Conservation (phyloP, 2,329 filamentous ascomycete species). For the Ophiostoma triangulosporum region DNA sequence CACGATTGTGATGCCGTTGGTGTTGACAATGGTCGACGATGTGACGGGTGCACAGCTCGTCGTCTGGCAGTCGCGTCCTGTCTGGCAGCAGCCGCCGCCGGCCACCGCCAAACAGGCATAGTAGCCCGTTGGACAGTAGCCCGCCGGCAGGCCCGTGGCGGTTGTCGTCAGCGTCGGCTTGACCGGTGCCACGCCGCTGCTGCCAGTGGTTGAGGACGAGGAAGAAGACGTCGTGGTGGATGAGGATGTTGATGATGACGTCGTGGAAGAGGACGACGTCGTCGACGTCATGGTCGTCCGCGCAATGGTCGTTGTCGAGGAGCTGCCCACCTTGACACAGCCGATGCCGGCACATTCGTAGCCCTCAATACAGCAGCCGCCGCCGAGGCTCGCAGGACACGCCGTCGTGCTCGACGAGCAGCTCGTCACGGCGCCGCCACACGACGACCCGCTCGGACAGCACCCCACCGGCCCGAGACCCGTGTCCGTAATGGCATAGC, state of each 20-base stretch:
- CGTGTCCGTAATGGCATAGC: conserved; percentile 49
- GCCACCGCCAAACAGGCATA: conserved; percentile 81
- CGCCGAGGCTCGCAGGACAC: conserved; percentile 51
- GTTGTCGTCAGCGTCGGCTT: conserved; percentile 30
- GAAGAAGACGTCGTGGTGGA: conserved; percentile 26
- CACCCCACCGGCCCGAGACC: conserved; percentile 59
- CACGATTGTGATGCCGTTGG: conserved; percentile 56
- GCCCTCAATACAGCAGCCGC: conserved; percentile 63
- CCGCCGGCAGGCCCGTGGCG: conserved; percentile 22
- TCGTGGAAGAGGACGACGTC: conserved; percentile 27
- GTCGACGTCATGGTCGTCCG: conserved; percentile 26
- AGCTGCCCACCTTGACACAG: conserved; percentile 33
- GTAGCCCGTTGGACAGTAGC: conserved; percentile 72
- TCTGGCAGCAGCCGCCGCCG: conserved; percentile 75
- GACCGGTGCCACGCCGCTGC: conserved; percentile 30
- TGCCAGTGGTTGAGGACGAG: conserved; percentile 18
- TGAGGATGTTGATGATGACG: conserved; percentile 24
- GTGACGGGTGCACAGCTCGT: conserved; percentile 57
- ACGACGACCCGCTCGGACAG: conserved; percentile 52
- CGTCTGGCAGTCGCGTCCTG: conserved; percentile 70
- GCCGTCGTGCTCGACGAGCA: conserved; percentile 50
- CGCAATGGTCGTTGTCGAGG: conserved; percentile 13
- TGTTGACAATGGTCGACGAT: conserved; percentile 42
- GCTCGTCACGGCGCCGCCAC: conserved; percentile 46
- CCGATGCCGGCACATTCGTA: conserved; percentile 57